These are phyloP conservation scores for Hericium rajendrae DNA, from an alignment of 768 basidiomycete species.

Conservation along the genomic window DNA sequence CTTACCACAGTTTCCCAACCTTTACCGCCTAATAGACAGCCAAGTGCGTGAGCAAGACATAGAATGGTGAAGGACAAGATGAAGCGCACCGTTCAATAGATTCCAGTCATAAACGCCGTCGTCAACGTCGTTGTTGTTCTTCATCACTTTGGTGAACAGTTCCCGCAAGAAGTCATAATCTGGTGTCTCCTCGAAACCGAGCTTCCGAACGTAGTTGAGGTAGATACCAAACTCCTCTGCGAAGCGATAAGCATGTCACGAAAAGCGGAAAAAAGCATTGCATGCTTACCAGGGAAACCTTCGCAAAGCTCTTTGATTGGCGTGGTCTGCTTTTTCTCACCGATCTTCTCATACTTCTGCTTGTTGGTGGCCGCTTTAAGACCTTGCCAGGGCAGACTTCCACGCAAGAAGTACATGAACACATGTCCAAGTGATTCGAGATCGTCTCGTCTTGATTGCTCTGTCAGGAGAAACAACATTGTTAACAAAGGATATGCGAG, in stretches of 20 bases:
- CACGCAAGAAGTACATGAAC: constrained; percentile 98
- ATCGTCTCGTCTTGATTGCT: constrained; percentile 93
- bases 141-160: constrained; percentile 88
- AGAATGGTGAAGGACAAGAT: neutral
- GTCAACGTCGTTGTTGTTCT: constrained; percentile 82
- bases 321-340: constrained; percentile 99
- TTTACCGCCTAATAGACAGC: constrained; percentile 55
- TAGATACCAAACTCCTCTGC: constrained; percentile 98
- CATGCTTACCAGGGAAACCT: constrained; percentile 74
- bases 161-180: constrained; percentile 98
- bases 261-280: neutral
- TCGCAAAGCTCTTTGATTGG: constrained; percentile 96
- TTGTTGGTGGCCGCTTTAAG: constrained; percentile 99
- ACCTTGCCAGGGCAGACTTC: constrained; percentile 97
- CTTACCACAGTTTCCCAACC: constrained; percentile 75
- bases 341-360: constrained; percentile 99
- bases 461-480: constrained; percentile 24
- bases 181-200: constrained; percentile 98
- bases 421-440: constrained; percentile 98
- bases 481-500: neutral
- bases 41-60: neutral
- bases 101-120: constrained; percentile 98
- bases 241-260: neutral
- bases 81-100: constrained; percentile 60
- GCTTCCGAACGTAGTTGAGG: constrained; percentile 96